Conservation (phyloP, 495 filamentous ascomycete species). For the Tuber borchii region DNA sequence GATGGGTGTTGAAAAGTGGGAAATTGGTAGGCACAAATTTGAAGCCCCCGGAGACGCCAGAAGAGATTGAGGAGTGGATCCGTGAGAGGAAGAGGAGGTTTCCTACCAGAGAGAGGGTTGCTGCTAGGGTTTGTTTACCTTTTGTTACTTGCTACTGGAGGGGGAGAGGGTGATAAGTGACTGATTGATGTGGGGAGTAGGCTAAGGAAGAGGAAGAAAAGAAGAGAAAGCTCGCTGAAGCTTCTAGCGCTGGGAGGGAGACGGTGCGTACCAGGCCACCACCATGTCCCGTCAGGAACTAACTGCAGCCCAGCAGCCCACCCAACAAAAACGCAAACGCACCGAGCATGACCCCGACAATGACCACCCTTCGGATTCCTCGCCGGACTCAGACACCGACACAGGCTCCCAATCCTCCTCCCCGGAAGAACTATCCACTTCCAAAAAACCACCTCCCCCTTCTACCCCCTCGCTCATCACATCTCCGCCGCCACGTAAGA, state of each 20-base stretch:
- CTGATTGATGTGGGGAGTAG: not conserved
- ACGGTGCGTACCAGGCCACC: not conserved
- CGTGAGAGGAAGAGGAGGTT: conserved; percentile 60
- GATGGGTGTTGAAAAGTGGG: conserved; percentile 16
- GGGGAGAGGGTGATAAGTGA: not conserved
- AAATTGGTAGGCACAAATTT: conserved; percentile 40
- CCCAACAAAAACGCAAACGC: conserved; percentile 20
- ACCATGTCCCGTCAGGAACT: not conserved
- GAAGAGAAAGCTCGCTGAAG: not conserved
- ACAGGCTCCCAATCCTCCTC: conserved; percentile 9
- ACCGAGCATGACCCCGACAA: conserved; percentile 5
- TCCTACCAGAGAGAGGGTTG: conserved; percentile 55
- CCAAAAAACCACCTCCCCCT: conserved; percentile 30
- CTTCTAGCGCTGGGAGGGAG: not conserved
- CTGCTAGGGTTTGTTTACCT: conserved; percentile 4
- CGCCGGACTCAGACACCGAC: not conserved
- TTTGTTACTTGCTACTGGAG: not conserved
- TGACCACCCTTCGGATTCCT: conserved; percentile 9
- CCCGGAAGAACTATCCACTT: conserved; percentile 5
- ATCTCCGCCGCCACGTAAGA: conserved; percentile 10
- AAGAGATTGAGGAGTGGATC: conserved; percentile 61
- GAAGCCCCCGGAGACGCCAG: conserved; percentile 31
- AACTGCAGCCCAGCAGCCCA: not conserved
- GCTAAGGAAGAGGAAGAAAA: conserved; percentile 47
- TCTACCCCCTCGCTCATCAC: not conserved